Base-by-base conservation (phyloP, 768 basidiomycete genomes). In the Mrakia frigida region DNA sequence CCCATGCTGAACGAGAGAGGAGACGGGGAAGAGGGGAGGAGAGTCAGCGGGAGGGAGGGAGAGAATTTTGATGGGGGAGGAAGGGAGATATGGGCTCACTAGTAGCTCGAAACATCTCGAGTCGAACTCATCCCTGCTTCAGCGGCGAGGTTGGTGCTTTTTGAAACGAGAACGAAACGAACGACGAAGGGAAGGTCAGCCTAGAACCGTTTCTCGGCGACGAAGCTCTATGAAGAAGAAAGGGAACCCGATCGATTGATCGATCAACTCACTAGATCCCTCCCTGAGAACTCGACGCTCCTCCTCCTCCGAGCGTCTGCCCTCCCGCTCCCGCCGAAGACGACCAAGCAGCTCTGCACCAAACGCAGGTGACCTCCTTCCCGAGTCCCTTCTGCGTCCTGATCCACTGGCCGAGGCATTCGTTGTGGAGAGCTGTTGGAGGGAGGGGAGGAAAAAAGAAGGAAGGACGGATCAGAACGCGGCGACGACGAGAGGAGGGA, bases 281-380 rank as follows among this genome's bases (percentile, higher is more conserved):
- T 31, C 41, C 43, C 69, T 70, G 50, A 14, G 31, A 43, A 14
- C 33, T 37, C 28, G 56, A 56, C 10, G 56, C 25, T 56, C 63
- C 37, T 23, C 28, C 31, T 65, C 35, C 35, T 23, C 23, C 63
- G 33, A 65, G 35, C 21, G 50, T n/a, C 41, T 70, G 41, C 0
- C 43, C 69, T 21, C 37, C 39, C 1, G 52, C 37, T 25, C 56
- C 60, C 31, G 72, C 28, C n/a, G 56, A 59, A 2, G 72, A 21
- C 14, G 25, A 14, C 52, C 50, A 56, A 53, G 59, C 52, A 3
- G 72, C 52, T 59, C 74, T 31, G 56, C 74, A 75, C 67, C 69
- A 75, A 18, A 69, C 67, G 35, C 74, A 75, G 31, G 68, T 75
- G 13, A 70, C 75, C 59, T 75, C 69, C 23, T 76, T 60, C 16